These are phyloP conservation scores for Citrus cavaleriei DNA, from an alignment of 345 rosid genomes.

Conservation along the genomic window DNA sequence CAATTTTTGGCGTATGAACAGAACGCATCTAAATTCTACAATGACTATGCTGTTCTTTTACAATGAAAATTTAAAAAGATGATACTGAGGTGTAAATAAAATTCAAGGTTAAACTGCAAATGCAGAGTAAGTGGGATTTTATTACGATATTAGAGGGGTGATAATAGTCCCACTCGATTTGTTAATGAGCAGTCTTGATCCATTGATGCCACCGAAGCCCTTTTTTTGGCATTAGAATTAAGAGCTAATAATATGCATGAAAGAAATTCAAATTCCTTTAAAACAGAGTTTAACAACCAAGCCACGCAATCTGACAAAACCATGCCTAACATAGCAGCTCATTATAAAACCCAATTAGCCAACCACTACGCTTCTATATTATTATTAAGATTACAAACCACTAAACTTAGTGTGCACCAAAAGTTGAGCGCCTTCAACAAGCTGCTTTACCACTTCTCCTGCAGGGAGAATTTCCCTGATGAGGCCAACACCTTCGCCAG, in stretches of 20 bases:
- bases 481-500: slow-evolving; percentile 80
- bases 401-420: slow-evolving; percentile 37
- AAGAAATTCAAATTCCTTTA: background rate
- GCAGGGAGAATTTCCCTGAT: slow-evolving; percentile 80
- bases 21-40: too few relatives aligned
- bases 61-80: too few relatives aligned
- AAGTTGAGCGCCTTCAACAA: slow-evolving; percentile 65
- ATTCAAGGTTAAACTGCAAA: too few relatives aligned
- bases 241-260: background rate
- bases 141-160: too few relatives aligned
- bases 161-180: too few relatives aligned
- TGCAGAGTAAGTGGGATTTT: too few relatives aligned
- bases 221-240: too few relatives aligned
- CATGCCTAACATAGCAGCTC: background rate
- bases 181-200: too few relatives aligned
- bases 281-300: background rate
- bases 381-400: background rate
- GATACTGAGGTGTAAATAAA: too few relatives aligned
- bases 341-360: background rate
- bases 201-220: too few relatives aligned
- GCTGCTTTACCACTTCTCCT: slow-evolving; percentile 49
- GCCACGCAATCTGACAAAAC: background rate
- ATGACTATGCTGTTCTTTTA: too few relatives aligned
- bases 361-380: background rate
- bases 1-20: too few relatives aligned